Conservation (phyloP, 345 rosid genomes). For the Salix caprea region DNA sequence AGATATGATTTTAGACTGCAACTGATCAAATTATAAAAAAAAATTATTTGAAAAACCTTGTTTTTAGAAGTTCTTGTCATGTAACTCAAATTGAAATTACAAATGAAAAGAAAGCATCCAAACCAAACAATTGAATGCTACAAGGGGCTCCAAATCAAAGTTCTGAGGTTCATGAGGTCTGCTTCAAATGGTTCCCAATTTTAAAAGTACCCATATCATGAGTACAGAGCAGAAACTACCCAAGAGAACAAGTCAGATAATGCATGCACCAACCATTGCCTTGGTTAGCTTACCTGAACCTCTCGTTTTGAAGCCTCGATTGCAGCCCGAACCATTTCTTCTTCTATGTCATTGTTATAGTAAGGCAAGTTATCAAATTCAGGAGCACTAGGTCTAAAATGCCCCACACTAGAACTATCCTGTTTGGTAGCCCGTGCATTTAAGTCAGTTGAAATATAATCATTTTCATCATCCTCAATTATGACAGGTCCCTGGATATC, state of each 20-base stretch:
- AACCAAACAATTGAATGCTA: background rate
- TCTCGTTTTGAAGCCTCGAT: constrained; percentile 93
- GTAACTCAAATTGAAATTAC: background rate
- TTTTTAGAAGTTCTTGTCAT: background rate
- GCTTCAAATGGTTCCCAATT: background rate
- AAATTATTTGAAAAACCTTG: background rate
- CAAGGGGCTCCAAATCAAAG: background rate
- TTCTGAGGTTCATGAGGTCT: background rate
- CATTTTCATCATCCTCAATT: constrained; percentile 56
- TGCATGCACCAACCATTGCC: background rate
- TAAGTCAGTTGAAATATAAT: constrained; percentile 36
- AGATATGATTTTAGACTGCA: background rate
- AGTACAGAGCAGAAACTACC: background rate
- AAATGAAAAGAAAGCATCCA: background rate
- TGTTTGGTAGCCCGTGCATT: constrained; percentile 20
- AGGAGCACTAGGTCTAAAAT: constrained; percentile 41
- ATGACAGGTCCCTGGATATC: constrained; percentile 50
- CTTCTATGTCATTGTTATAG: constrained; percentile 77
- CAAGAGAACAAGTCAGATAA: background rate
- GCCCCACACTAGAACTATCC: constrained; percentile 21
- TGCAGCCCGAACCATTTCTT: constrained; percentile 97
- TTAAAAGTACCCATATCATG: background rate
- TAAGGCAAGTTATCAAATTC: constrained; percentile 44
- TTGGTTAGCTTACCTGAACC: constrained; percentile 43
- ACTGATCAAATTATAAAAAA: background rate